Evolutionary conservation across 2,329 filamentous ascomycete genomes (phyloP).

Genomic region (Magnaporthiopsis rhizophila): DNA sequence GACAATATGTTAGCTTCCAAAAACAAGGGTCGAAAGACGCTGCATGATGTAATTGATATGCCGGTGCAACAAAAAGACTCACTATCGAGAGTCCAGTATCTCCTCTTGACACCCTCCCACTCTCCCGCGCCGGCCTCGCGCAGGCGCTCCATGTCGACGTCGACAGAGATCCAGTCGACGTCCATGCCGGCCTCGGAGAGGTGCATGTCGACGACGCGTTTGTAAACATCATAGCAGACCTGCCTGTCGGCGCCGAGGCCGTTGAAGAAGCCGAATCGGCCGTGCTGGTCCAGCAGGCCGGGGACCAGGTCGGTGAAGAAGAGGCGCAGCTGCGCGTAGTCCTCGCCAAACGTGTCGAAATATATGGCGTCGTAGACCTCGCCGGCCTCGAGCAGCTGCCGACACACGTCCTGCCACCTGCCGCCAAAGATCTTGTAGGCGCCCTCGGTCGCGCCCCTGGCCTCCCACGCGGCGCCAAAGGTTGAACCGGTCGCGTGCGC

Average conservation of each 20-base stretch:
- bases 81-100: constrained; percentile 83
- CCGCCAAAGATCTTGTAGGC: constrained; percentile 68
- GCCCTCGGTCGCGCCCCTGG: no score
- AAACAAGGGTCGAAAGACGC: constrained; percentile 4
- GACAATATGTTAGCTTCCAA: constrained; percentile 16
- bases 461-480: constrained; percentile 50
- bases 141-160: constrained; percentile 59
- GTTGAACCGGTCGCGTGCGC: constrained; percentile 41
- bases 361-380: constrained; percentile 82
- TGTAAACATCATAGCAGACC: constrained; percentile 95
- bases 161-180: constrained; percentile 73
- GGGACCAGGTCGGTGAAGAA: constrained; percentile 89
- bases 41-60: neutral
- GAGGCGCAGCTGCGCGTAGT: constrained; percentile 73
- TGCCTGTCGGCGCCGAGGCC: constrained; percentile 86
- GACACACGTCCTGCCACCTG: constrained; percentile 74
- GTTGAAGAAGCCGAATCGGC: constrained; percentile 82
- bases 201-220: constrained; percentile 85
- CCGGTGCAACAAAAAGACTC: constrained; percentile 22
- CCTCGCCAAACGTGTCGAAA: constrained; percentile 96
- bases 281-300: constrained; percentile 61
- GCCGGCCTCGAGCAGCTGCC: constrained; percentile 57
- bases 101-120: constrained; percentile 81
- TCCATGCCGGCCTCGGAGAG: constrained; percentile 83
- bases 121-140: constrained; percentile 61